phyloP scores from a whole-genome alignment of 306 rosid species.

The Corylus avellana region DNA sequence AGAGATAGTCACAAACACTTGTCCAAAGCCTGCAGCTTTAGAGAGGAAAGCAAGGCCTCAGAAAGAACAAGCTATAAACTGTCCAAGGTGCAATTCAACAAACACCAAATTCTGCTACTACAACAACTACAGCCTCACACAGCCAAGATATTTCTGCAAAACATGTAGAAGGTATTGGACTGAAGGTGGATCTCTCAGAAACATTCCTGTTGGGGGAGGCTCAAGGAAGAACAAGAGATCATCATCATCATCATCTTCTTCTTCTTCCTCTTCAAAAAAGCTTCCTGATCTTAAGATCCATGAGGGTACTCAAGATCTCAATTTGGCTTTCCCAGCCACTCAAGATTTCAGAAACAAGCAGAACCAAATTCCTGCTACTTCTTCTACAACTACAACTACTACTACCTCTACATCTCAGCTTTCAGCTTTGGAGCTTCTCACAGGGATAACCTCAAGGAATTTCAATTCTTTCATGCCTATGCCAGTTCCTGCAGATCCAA shows the following conservation, averaged over 20 bases:
- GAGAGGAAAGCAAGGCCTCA: slow-evolving; percentile 59
- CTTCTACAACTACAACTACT: slow-evolving; percentile 1
- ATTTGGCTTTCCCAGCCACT: slow-evolving; percentile 41
- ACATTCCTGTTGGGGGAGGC: slow-evolving; percentile 88
- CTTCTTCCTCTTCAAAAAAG: slow-evolving; percentile 31
- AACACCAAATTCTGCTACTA: slow-evolving; percentile 89
- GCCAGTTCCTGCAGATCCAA: slow-evolving; percentile 40
- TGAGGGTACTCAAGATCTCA: slow-evolving; percentile 56
- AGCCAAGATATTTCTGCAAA: slow-evolving; percentile 87
- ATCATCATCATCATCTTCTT: slow-evolving; percentile 23
- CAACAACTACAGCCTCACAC: slow-evolving; percentile 86
- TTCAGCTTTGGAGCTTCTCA: slow-evolving; percentile 72
- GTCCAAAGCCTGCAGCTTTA: slow-evolving; percentile 34
- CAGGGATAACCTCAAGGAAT: slow-evolving; percentile 55
- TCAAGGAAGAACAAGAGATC: slow-evolving; percentile 78
- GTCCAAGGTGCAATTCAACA: slow-evolving; percentile 80
- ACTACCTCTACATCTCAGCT: slow-evolving; percentile 30
- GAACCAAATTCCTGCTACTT: slow-evolving; percentile 23
- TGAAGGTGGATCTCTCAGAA: slow-evolving; percentile 80
- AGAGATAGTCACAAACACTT: slow-evolving; percentile 46
- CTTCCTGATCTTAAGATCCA: slow-evolving; percentile 51
- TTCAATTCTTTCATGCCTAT: slow-evolving; percentile 57
- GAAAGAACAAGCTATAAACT: slow-evolving; percentile 64
- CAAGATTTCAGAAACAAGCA: slow-evolving; percentile 30
- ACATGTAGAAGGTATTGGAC: slow-evolving; percentile 93